Conservation (phyloP, 2,329 filamentous ascomycete genomes). For the Aspergillus hortae region DNA sequence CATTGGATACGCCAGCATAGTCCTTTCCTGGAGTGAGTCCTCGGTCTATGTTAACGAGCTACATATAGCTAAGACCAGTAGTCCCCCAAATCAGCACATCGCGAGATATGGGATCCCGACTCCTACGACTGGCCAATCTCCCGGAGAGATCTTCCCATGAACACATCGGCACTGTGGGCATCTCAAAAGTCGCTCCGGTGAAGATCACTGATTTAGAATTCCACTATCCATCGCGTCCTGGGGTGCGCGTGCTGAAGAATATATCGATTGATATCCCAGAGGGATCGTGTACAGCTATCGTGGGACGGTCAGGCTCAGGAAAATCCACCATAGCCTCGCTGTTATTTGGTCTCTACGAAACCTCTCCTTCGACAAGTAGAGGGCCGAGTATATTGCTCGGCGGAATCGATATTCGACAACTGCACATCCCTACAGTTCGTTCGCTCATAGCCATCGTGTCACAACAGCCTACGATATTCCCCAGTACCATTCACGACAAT, state of each 20-base stretch:
- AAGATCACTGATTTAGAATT: slow-evolving; percentile 65
- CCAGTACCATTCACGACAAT: slow-evolving; percentile 41
- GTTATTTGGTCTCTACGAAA: slow-evolving; percentile 66
- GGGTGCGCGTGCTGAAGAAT: slow-evolving; percentile 55
- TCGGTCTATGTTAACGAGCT: not conserved
- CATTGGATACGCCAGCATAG: slow-evolving; percentile 66
- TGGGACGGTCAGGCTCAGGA: slow-evolving; percentile 81
- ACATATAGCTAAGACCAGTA: slow-evolving; percentile 15
- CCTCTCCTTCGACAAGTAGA: slow-evolving; percentile 19
- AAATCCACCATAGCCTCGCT: slow-evolving; percentile 81
- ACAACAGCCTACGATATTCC: slow-evolving; percentile 62
- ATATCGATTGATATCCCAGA: slow-evolving; percentile 63
- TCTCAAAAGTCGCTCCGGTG: slow-evolving; percentile 48
- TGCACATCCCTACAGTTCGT: slow-evolving; percentile 61
- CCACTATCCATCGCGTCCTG: slow-evolving; percentile 61
- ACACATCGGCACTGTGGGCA: slow-evolving; percentile 46
- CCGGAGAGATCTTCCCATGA: slow-evolving; percentile 57
- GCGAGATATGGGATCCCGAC: slow-evolving; percentile 65
- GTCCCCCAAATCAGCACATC: slow-evolving; percentile 77
- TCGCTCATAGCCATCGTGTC: slow-evolving; percentile 58
- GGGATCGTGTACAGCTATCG: slow-evolving; percentile 70
- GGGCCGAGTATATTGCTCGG: slow-evolving; percentile 49
- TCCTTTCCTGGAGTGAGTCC: slow-evolving; percentile 59
- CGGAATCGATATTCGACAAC: slow-evolving; percentile 51
- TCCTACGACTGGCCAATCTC: slow-evolving; percentile 67